Evolutionary conservation across 2,329 filamentous ascomycete species (phyloP).

Genomic region (Trichocomaceae sp.): DNA sequence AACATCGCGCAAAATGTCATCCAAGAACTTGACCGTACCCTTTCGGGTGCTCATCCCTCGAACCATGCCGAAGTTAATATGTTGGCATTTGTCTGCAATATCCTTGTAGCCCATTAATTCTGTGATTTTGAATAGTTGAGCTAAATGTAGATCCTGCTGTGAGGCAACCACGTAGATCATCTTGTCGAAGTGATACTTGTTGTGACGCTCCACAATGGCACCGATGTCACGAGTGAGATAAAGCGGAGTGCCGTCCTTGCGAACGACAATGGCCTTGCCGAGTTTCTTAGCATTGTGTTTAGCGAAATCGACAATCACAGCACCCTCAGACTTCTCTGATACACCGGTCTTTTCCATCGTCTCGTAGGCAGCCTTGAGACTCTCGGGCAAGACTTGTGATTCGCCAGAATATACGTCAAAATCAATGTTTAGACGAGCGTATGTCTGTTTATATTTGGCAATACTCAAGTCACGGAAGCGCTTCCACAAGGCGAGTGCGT

Average conservation of each 20-base stretch:
- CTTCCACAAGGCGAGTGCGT: conserved; percentile 56
- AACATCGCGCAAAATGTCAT: conserved; percentile 70
- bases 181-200: conserved; percentile 58
- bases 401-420: conserved; percentile 65
- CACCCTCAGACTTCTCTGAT: conserved; percentile 59
- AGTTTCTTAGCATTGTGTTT: conserved; percentile 63
- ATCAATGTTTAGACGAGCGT: conserved; percentile 57
- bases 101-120: conserved; percentile 57
- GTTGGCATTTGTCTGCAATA: conserved; percentile 52
- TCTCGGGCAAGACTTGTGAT: conserved; percentile 58
- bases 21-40: conserved; percentile 66
- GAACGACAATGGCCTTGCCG: conserved; percentile 60
- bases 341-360: conserved; percentile 55
- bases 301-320: conserved; percentile 61
- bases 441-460: conserved; percentile 58
- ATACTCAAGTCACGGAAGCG: conserved; percentile 59
- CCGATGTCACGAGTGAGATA: conserved; percentile 67
- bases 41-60: conserved; percentile 60
- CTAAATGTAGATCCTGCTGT: conserved; percentile 59
- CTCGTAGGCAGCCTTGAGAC: conserved; percentile 55
- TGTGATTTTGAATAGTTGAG: conserved; percentile 60
- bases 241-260: conserved; percentile 60
- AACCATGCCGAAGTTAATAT: conserved; percentile 63
- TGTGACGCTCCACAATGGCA: conserved; percentile 56
- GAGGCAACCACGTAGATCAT: conserved; percentile 63